A percentile compares a stretch with the other conserved stretches of the same genome.
Conservation (phyloP, 352 stramenopile species). For the Pythium myriotylum region DNA sequence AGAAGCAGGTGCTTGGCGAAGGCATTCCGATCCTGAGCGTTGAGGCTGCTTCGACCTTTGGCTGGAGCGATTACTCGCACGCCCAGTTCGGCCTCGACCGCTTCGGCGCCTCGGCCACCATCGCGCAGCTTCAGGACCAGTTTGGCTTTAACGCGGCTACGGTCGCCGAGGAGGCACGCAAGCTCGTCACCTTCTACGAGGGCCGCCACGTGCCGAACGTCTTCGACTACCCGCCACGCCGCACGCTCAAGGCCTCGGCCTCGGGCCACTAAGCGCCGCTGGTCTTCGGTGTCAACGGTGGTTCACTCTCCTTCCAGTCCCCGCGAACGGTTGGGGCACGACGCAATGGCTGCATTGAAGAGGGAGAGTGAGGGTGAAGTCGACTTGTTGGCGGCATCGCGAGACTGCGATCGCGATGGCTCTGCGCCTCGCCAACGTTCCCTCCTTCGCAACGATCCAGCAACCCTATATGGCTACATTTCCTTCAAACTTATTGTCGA, state of each 20-base stretch:
- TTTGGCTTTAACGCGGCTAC: slow-evolving; percentile 97
- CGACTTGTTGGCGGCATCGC: slow-evolving; percentile 3
- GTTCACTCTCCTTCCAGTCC: neutral
- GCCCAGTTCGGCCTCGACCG: slow-evolving; percentile 90
- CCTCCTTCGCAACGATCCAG: no score
- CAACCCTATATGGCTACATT: slow-evolving; percentile 10
- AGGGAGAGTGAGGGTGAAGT: neutral
- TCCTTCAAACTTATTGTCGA: slow-evolving; percentile 1
- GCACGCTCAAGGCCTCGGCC: slow-evolving; percentile 57
- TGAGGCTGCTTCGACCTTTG: slow-evolving; percentile 93
- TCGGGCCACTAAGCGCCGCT: slow-evolving; percentile 51
- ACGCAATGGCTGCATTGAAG: neutral
- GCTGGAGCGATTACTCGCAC: slow-evolving; percentile 97
- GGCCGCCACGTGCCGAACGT: slow-evolving; percentile 64
- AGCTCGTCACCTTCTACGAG: slow-evolving; percentile 94
- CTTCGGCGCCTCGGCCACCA: slow-evolving; percentile 90
- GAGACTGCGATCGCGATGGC: slow-evolving; percentile 21
- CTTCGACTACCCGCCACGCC: slow-evolving; percentile 69
- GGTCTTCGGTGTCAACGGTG: neutral
- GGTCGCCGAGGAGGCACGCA: slow-evolving; percentile 90
- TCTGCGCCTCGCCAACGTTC: neutral
- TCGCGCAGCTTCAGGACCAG: slow-evolving; percentile 88
- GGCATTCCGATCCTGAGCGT: slow-evolving; percentile 95
- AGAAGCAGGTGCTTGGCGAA: slow-evolving; percentile 94
- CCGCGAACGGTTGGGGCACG: neutral